Evolutionary conservation across 2,329 filamentous ascomycete genomes (phyloP).

Genomic region (Stromatinia cepivora): DNA sequence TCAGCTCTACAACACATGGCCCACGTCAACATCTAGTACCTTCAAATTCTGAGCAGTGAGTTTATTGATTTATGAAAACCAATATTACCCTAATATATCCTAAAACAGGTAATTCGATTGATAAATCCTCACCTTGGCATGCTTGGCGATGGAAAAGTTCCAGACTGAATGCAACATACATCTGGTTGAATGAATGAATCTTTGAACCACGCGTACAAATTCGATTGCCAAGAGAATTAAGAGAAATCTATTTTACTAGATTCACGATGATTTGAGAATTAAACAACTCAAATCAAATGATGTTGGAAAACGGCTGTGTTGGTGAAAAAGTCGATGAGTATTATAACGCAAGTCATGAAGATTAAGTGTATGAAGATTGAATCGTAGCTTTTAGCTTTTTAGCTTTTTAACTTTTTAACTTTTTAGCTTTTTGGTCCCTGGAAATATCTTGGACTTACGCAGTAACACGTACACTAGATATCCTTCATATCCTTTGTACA

Average conservation of each 20-base stretch:
- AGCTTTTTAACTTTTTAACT: background rate
- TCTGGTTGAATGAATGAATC: background rate
- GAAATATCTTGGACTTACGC: slow-evolving; percentile 3
- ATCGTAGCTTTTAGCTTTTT: background rate
- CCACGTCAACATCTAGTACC: background rate
- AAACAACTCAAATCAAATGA: background rate
- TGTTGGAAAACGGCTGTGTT: background rate
- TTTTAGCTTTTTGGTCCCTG: background rate
- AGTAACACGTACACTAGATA: slow-evolving; percentile 1
- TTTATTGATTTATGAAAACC: background rate
- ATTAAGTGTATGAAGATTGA: background rate
- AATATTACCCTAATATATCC: no score
- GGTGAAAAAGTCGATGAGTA: no score
- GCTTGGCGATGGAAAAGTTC: background rate
- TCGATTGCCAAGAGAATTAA: background rate
- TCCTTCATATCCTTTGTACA: no score
- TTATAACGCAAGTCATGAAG: no score
- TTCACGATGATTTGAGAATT: background rate
- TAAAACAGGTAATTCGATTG: background rate
- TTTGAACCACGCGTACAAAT: slow-evolving; percentile 7
- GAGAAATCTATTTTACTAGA: background rate
- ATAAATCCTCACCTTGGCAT: background rate
- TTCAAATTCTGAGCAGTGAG: background rate
- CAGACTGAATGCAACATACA: background rate
- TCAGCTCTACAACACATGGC: slow-evolving; percentile 14